Conservation (phyloP, 2,329 filamentous ascomycete species). For the Exophiala xenobiotica region DNA sequence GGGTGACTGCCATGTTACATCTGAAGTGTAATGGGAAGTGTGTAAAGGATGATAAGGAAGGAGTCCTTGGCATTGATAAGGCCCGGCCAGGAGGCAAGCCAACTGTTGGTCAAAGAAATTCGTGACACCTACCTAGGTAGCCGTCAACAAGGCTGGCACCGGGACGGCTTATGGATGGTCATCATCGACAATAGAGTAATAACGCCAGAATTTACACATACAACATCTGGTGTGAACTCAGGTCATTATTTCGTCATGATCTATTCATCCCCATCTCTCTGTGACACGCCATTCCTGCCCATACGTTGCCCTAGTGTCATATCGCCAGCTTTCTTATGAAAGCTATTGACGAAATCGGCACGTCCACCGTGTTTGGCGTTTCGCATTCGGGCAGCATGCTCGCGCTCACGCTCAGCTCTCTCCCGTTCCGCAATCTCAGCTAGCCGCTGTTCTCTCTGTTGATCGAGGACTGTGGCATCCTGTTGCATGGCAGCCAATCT, state of each 20-base stretch:
- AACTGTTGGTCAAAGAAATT: neutral
- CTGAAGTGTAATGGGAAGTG: neutral
- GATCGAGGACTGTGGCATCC: conserved; percentile 67
- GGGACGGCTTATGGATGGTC: too few relatives aligned
- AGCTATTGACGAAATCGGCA: conserved; percentile 61
- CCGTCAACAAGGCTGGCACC: neutral
- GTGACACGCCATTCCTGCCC: conserved; percentile 33
- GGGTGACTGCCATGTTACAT: neutral
- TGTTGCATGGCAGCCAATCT: conserved; percentile 73
- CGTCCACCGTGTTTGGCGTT: conserved; percentile 63
- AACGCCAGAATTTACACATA: too few relatives aligned
- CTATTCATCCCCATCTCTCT: conserved; percentile 17
- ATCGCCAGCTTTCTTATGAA: conserved; percentile 58
- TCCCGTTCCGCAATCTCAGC: conserved; percentile 67
- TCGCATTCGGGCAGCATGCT: conserved; percentile 62
- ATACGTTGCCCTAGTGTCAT: conserved; percentile 45
- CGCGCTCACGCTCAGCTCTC: conserved; percentile 61
- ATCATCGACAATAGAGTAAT: too few relatives aligned
- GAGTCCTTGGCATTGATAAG: neutral
- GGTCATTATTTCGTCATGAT: conserved; percentile 4
- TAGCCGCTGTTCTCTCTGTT: conserved; percentile 67
- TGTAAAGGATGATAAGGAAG: neutral
- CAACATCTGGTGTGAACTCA: neutral
- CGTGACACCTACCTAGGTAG: too few relatives aligned
- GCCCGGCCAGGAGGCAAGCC: neutral